These are phyloP conservation scores for Beta vulgaris DNA, from an alignment of 148 eudicot genomes.

Conservation along the genomic window DNA sequence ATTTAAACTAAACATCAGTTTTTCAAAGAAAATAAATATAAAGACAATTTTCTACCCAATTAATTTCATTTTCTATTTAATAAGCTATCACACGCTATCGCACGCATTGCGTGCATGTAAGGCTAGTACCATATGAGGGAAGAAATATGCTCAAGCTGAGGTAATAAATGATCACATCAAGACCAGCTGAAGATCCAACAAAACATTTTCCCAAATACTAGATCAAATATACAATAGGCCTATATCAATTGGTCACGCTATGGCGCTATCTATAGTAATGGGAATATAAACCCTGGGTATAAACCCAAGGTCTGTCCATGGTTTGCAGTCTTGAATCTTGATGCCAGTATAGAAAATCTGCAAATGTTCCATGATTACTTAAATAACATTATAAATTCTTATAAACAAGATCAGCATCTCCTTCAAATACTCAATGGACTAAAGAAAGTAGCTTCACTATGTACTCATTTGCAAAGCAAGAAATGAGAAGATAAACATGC, in stretches of 20 bases:
- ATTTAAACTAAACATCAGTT: too few relatives aligned
- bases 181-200: not conserved
- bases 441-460: not conserved
- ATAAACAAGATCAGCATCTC: too few relatives aligned
- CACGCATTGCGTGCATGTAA: too few relatives aligned
- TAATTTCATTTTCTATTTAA: too few relatives aligned
- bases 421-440: too few relatives aligned
- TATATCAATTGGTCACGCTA: not conserved
- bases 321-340: not conserved
- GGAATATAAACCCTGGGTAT: not conserved
- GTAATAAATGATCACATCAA: not conserved
- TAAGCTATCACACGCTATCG: too few relatives aligned
- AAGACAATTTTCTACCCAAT: too few relatives aligned
- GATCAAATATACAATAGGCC: not conserved
- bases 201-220: not conserved
- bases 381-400: too few relatives aligned
- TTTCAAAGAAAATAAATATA: too few relatives aligned
- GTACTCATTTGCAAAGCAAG: not conserved
- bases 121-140: too few relatives aligned
- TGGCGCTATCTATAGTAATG: not conserved
- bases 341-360: not conserved
- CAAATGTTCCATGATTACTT: not conserved
- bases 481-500: not conserved
- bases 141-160: not conserved
- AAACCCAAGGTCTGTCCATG: not conserved